Evolutionary conservation across 768 basidiomycete species (phyloP).

Genomic region (Psilocybe tampanensis): DNA sequence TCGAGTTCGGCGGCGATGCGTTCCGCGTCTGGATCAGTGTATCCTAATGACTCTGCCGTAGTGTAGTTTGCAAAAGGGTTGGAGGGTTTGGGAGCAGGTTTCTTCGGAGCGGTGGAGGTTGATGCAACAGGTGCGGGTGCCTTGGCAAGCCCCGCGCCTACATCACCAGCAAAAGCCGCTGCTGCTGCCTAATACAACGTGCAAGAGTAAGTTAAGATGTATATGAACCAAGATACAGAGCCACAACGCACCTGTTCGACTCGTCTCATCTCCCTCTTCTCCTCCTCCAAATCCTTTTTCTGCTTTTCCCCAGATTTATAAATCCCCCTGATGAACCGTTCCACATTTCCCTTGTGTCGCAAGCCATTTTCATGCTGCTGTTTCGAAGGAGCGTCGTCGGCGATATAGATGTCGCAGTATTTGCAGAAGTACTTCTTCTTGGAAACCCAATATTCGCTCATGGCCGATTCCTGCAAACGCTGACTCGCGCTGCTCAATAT

Average conservation of each 20-base stretch:
- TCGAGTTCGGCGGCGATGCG: slow-evolving; percentile 60
- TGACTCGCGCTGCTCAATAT: too few species aligned
- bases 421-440: slow-evolving; percentile 94
- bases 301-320: slow-evolving; percentile 93
- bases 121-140: slow-evolving; percentile 35
- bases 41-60: slow-evolving; percentile 84
- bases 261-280: slow-evolving; percentile 81
- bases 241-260: slow-evolving; percentile 72
- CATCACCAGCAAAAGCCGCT: slow-evolving; percentile 77
- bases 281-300: slow-evolving; percentile 83
- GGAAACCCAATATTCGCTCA: slow-evolving; percentile 94
- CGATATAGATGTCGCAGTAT: slow-evolving; percentile 96
- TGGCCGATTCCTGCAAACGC: slow-evolving; percentile 30
- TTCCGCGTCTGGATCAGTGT: slow-evolving; percentile 75
- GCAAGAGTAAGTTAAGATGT: not conserved
- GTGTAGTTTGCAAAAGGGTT: slow-evolving; percentile 85
- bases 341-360: slow-evolving; percentile 92
- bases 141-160: slow-evolving; percentile 66
- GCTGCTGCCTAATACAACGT: slow-evolving; percentile 62
- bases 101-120: slow-evolving; percentile 36
- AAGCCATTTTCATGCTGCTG: slow-evolving; percentile 92
- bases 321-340: slow-evolving; percentile 87
- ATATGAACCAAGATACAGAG: not conserved
- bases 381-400: slow-evolving; percentile 93
- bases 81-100: slow-evolving; percentile 50